Evolutionary conservation across 495 filamentous ascomycete species (phyloP), one percentile per base, ranked within the genome.

Genomic region (Aspergillus heteromorphus): DNA sequence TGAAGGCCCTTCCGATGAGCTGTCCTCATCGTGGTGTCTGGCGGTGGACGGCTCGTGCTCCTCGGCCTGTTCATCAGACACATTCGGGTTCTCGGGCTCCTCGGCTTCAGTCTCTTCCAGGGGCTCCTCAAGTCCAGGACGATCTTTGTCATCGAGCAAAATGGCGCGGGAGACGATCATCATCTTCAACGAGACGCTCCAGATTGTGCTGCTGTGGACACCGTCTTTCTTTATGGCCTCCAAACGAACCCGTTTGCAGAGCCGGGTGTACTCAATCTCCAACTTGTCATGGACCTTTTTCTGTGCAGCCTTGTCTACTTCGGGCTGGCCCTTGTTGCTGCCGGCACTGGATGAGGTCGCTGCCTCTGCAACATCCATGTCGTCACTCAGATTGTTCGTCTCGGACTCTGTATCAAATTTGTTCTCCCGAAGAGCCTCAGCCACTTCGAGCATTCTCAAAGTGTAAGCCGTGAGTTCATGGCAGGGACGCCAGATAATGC

Each of bases 361-460:
- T 0, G 17, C 48, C 20, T 47, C 17, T 14, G 18, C 11, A 36
- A 40, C 13, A 19, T 52, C 49, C 4, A 40, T 27, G 17, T 52
- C 43, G 6, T 61, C 42, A 18, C 45, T 21, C 14, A 29, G 19
- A 4, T 36, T 45, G 5, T 59, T 51, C 9, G 30, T 38, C 0
- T 53, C 54, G 2, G 31, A 42, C 0, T 52, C 54, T 5, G 59
- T 41, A 1, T 61, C 59, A 13, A 43, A 51, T 6, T 61, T 57
- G 0, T 49, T 17, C 14, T 61, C 45, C 11, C 59, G 57, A 31
- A 68, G 40, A 60, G 78, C 77, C 41, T 80, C 71, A 0, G 77
- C 67, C 18, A 87, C 71, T 48, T 81, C 73, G 52, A 89, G 67
- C 23, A 88, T 62, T 54, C 79, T 62, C 6, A 82, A 41, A 14